Evolutionary conservation across 2,329 filamentous ascomycete genomes (phyloP).

Genomic region (Neonectria hederae): DNA sequence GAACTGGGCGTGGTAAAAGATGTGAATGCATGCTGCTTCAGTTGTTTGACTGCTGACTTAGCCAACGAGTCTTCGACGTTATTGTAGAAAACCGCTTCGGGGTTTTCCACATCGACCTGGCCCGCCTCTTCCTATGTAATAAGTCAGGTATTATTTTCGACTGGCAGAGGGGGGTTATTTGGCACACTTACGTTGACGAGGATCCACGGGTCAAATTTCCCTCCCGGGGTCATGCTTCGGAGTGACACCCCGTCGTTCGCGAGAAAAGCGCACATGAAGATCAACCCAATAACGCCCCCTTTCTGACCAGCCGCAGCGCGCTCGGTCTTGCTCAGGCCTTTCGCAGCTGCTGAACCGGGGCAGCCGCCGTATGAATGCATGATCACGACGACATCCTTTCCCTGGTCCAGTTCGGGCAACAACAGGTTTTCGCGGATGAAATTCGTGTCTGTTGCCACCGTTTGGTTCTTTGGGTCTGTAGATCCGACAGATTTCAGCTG

Average conservation of each 20-base stretch:
- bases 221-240: conserved; percentile 6
- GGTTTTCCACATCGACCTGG: conserved; percentile 44
- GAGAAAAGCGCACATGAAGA: conserved; percentile 28
- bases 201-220: conserved; percentile 4
- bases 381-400: conserved; percentile 32
- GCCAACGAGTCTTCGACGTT: not conserved
- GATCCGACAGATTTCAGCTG: conserved; percentile 19
- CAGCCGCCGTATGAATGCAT: conserved; percentile 39
- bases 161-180: not conserved
- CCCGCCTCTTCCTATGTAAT: not conserved
- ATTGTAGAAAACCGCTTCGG: conserved; percentile 53
- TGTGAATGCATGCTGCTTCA: conserved; percentile 11
- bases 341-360: conserved; percentile 28
- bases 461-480: conserved; percentile 1
- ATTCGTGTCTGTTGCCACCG: conserved; percentile 4
- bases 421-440: conserved; percentile 18
- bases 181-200: not conserved
- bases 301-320: not conserved
- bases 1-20: conserved; percentile 9
- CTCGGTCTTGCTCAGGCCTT: conserved; percentile 29
- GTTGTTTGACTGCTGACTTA: not conserved
- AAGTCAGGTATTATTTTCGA: not conserved
- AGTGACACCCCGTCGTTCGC: conserved; percentile 15
- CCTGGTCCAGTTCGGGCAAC: conserved; percentile 24
- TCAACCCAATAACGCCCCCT: conserved; percentile 21